Evolutionary conservation across 2,329 filamentous ascomycete species (phyloP), one percentile per base, ranked within the genome.

Genomic region (Alternaria infectoria): DNA sequence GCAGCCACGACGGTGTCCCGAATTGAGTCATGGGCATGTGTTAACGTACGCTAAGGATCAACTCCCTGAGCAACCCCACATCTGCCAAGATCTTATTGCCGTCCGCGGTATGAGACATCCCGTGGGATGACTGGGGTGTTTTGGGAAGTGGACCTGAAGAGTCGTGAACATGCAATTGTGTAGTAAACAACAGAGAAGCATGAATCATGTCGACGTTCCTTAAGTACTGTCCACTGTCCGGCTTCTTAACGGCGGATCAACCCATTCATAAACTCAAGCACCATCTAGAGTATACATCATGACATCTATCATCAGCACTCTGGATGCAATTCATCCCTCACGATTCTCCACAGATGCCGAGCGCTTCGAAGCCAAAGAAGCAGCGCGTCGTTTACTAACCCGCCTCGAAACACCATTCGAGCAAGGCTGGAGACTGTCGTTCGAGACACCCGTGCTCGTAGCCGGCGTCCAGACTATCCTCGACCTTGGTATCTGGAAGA

Each of bases 361-460:
- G 32, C 59, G 52, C 4, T 61, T 44, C 25, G 52, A 61, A 26
- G 52, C 32, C 25, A 57, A 61, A 46, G 52, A 61, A 61, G 59
- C 59, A 19, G 59, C 45, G 4, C 45, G 59, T 3, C 59, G 45
- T 32, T n/a, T 61, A 15, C 32, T 61, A 3, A 45, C 30, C 12
- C 59, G 52, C 10, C 59, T 61, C 32, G 52, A 61, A 45, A 57
- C 52, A 5, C 59, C 59, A 10, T 61, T 61, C 6, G 59, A 61
- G 26, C 59, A 44, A 26, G 32, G 45, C 19, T 57, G 59, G 59
- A 57, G 59, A 32, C 52, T 61, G 4, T 57, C 52, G 4, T 45
- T 61, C 9, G 52, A 61, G 17, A 61, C 23, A 13, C 59, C 59
- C 9, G 30, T 50, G 9, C 52, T 61, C 15, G 30, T 61, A 15